Evolutionary conservation across 495 filamentous ascomycete genomes (phyloP).

Genomic region (Daldinia decipiens): DNA sequence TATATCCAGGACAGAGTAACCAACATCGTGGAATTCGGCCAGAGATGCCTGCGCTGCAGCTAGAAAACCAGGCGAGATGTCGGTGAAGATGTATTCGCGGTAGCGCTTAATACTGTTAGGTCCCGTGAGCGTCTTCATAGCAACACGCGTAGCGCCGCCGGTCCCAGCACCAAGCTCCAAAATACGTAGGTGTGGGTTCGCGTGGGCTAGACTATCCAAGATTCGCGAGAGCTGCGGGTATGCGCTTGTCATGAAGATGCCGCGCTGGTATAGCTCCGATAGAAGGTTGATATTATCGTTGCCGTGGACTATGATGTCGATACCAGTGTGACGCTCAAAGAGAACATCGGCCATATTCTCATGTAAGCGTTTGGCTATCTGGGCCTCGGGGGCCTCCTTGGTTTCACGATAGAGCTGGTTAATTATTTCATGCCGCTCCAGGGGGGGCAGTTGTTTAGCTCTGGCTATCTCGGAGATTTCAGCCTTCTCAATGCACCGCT

Average conservation of each 20-base stretch:
- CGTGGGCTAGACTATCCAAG: slow-evolving; percentile 41
- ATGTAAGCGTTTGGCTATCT: slow-evolving; percentile 10
- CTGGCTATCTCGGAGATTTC: not conserved
- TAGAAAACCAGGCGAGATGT: slow-evolving; percentile 61
- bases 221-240: slow-evolving; percentile 37
- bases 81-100: slow-evolving; percentile 56
- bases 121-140: slow-evolving; percentile 48
- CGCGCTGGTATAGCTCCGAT: slow-evolving; percentile 49
- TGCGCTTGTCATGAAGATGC: slow-evolving; percentile 38
- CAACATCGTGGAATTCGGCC: slow-evolving; percentile 36
- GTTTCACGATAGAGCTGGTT: not conserved
- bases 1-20: slow-evolving; percentile 51
- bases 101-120: slow-evolving; percentile 33
- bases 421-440: not conserved
- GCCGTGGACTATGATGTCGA: slow-evolving; percentile 53
- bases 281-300: slow-evolving; percentile 44
- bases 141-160: slow-evolving; percentile 55
- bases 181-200: slow-evolving; percentile 53
- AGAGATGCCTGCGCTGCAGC: slow-evolving; percentile 51
- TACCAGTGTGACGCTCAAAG: slow-evolving; percentile 47
- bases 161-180: slow-evolving; percentile 67
- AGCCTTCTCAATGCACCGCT: not conserved
- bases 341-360: slow-evolving; percentile 53
- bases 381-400: not conserved
- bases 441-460: slow-evolving; percentile 1